A percentile compares a stretch with the other conserved stretches of the same genome.
These are phyloP conservation scores for Sordariomycetes sp. DNA, from an alignment of 2,329 filamentous ascomycete genomes.

Conservation along the genomic window DNA sequence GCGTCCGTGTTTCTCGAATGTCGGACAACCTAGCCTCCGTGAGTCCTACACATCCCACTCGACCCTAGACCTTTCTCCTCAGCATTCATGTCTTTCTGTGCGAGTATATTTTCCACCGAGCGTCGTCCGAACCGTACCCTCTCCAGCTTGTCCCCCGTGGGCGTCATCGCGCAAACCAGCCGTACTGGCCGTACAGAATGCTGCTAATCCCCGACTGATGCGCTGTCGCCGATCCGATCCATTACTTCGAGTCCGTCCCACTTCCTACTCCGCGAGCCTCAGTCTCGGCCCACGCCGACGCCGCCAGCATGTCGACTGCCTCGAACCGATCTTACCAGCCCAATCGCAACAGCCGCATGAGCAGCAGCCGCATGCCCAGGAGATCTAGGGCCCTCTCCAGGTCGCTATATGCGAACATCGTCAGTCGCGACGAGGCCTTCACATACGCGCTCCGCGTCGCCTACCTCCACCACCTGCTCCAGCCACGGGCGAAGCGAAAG, in stretches of 20 bases:
- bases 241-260: background rate
- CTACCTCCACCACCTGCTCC: slow-evolving; percentile 84
- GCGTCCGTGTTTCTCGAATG: background rate
- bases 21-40: background rate
- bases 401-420: slow-evolving; percentile 30
- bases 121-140: background rate
- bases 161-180: background rate
- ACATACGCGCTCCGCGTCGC: slow-evolving; percentile 81
- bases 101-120: background rate
- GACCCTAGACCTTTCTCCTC: background rate
- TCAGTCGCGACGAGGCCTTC: slow-evolving; percentile 68
- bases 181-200: background rate
- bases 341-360: slow-evolving; percentile 24
- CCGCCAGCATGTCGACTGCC: slow-evolving; percentile 7
- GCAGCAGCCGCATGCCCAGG: slow-evolving; percentile 24
- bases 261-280: background rate
- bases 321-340: slow-evolving; percentile 23
- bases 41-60: background rate
- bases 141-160: background rate
- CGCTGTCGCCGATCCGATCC: background rate
- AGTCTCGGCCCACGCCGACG: background rate
- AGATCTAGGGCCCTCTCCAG: slow-evolving; percentile 29
- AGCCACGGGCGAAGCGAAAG: slow-evolving; percentile 78
- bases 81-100: background rate
- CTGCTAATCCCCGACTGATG: background rate